Base-by-base conservation (phyloP, 352 stramenopile species). In the Blastocystis sp. region DNA sequence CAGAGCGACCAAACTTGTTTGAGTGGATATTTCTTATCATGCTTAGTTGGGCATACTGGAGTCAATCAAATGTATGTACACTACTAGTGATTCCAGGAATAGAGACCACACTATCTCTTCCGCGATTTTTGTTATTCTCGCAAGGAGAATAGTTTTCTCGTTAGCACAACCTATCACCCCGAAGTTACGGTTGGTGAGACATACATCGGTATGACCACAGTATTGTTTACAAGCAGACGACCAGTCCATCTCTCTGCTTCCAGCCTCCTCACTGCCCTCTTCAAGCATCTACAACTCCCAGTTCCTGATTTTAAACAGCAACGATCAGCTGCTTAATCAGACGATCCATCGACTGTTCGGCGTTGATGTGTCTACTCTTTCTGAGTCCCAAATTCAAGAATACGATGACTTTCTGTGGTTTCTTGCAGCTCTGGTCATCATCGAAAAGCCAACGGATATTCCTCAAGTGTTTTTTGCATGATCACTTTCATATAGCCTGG, bases 251-350 rank as follows among this genome's bases (percentile, higher is more conserved):
- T 15, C 54, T 63, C 11, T 45, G n/a, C 15, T 64, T 80, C 50
- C 39, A 77, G 20, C 2, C 39, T 29, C 66, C 56, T n/a, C 3
- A 41, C 1, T 29, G 1, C 8, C 11, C 20, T 29, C 37, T 61
- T 9, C 9, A 55, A 34, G 11, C n/a, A 34, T 59, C 6, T 15
- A 23, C 39, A n/a, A 23, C 56, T 53, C 34, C 50, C 34, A 39
- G 50, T 80, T 50, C 37, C 29, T 80, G 7, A 80, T 80, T n/a
- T n/a, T 64, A 11, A 80, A 80, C 54, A 47, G 45, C 23, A 80
- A 80, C 45, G 41, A 62, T 2, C 7, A 63, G 3, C 70, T 41
- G 18, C 20, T 64, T 18, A 4, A 47, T 18, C 41, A 80, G n/a
- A 26, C 50, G 15, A 47, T 47, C 23, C 5, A 26, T 45, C 43